Percentiles rank a stretch among this genome's conserved stretches.
Conservation (phyloP, 1,284 basidiomycete species). For the Heterobasidion irregulare region DNA sequence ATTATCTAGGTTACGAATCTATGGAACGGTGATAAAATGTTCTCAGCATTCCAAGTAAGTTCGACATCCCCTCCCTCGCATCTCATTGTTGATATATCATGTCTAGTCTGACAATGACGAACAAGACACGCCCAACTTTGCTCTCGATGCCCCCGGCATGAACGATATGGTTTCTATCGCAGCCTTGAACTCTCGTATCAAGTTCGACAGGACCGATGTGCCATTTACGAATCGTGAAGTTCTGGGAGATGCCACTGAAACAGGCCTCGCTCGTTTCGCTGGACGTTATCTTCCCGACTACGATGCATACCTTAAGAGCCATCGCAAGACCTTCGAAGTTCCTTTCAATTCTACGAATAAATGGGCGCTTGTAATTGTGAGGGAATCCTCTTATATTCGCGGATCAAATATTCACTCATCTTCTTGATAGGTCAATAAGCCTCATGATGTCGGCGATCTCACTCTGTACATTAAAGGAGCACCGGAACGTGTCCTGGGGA, state of each 20-base stretch:
- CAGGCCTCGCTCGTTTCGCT: constrained; percentile 58
- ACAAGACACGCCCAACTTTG: constrained; percentile 38
- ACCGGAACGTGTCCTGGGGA: constrained; percentile 57
- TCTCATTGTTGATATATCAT: not conserved
- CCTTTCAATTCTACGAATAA: constrained; percentile 69
- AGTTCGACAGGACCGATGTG: constrained; percentile 56
- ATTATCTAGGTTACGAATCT: constrained; percentile 43
- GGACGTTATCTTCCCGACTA: constrained; percentile 45
- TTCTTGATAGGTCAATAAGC: constrained; percentile 38
- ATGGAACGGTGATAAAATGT: constrained; percentile 54
- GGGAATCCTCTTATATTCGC: constrained; percentile 13
- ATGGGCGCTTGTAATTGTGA: constrained; percentile 60
- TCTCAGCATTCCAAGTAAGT: constrained; percentile 48
- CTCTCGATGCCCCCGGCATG: constrained; percentile 47
- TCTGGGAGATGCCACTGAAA: constrained; percentile 64
- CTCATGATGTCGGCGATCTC: constrained; percentile 37
- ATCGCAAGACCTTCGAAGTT: constrained; percentile 57
- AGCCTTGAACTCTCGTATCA: constrained; percentile 58
- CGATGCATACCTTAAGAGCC: constrained; percentile 40
- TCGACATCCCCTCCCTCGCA: not conserved
- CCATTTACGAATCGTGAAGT: constrained; percentile 57
- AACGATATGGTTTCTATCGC: constrained; percentile 53
- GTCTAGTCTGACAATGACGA: constrained; percentile 57
- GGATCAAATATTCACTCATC: not conserved
- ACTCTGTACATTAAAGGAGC: constrained; percentile 60